Base-by-base conservation (phyloP, 164 flowering plant genomes). In the Sextonia rubra region DNA sequence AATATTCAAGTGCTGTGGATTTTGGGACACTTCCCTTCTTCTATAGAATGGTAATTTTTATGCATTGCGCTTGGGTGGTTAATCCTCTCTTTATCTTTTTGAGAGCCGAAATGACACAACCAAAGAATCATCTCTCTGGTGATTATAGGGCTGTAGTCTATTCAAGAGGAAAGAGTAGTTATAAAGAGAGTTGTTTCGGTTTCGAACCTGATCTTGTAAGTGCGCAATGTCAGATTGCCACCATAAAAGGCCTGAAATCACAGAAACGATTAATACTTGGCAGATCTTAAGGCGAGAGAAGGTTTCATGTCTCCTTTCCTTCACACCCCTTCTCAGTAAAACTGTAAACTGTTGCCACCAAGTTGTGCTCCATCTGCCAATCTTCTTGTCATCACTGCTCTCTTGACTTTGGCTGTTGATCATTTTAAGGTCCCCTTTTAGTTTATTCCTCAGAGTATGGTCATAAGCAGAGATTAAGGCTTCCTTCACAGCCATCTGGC, bases 341-440 rank as follows among this genome's bases (percentile, higher is more conserved):
- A 75, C 55, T 18, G 32, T 47, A 64, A 75, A 75, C 15, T 75
- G 77, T 14, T 75, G 73, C 68, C 73, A 63, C 77, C 77, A 75
- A 15, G 62, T 69, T 20, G 73, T 48, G 15, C 64, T 78, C 97
- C 97, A 91, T 74, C 82, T 77, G 66, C 23, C 47, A 70, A 52
- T 79, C 73, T 64, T 64, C 67, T 29, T 64, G 52, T 62, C 71
- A 55, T 5, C 66, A 27, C 69, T 63, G 47, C 73, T 66, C 1
- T 24, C 44, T 8, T 14, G 17, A 11, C 27, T 64, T 37, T 26
- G 56, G 22, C 23, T 24, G 9, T 15, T 2, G 6, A 15, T 66
- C 8, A 17, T 7, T 4, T 27, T 32, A 7, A 20, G 5, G 0
- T 47, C 68, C 68, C 3, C 68, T 23, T 4, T 23, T 47, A 63